These are phyloP conservation scores for Candida oleophila DNA, from an alignment of 805 yeast species.

Conservation along the genomic window DNA sequence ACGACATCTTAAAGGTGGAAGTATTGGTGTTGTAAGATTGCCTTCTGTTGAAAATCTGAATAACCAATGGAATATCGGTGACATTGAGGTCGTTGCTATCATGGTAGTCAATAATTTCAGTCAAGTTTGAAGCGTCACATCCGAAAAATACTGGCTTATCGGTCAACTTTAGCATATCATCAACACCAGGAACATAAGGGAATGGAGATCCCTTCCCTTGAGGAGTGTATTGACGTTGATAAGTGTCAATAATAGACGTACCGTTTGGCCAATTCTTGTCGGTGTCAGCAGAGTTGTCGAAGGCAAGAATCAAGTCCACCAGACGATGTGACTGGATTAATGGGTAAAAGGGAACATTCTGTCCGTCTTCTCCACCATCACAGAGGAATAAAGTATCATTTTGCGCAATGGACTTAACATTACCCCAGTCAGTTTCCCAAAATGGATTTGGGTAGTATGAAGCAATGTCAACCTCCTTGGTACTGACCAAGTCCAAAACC, in stretches of 20 bases:
- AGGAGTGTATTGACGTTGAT: conserved; percentile 30
- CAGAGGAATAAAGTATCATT: conserved; percentile 28
- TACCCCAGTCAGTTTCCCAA: conserved; percentile 35
- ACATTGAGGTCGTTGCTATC: conserved; percentile 14
- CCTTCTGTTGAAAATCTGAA: conserved; percentile 76
- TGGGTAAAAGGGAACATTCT: conserved; percentile 40
- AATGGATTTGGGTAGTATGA: conserved; percentile 69
- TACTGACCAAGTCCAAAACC: conserved; percentile 35
- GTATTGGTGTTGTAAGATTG: conserved; percentile 65
- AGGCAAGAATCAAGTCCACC: conserved; percentile 38
- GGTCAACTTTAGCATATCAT: conserved; percentile 61
- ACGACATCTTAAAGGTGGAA: conserved; percentile 68
- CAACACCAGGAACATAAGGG: conserved; percentile 76
- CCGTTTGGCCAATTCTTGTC: conserved; percentile 39
- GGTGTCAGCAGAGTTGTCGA: conserved; percentile 37
- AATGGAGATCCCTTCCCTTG: conserved; percentile 62
- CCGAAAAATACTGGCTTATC: conserved; percentile 80
- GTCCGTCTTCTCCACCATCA: conserved; percentile 44
- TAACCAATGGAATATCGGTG: conserved; percentile 66
- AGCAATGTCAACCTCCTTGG: conserved; percentile 66
- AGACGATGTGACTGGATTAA: conserved; percentile 31
- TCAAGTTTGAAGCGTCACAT: conserved; percentile 65
- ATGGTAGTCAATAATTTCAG: conserved; percentile 37
- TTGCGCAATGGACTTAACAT: conserved; percentile 14
- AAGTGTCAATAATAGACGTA: conserved; percentile 30